phyloP scores from a whole-genome alignment of 768 basidiomycete genomes.

The Lentinula guzmanii region DNA sequence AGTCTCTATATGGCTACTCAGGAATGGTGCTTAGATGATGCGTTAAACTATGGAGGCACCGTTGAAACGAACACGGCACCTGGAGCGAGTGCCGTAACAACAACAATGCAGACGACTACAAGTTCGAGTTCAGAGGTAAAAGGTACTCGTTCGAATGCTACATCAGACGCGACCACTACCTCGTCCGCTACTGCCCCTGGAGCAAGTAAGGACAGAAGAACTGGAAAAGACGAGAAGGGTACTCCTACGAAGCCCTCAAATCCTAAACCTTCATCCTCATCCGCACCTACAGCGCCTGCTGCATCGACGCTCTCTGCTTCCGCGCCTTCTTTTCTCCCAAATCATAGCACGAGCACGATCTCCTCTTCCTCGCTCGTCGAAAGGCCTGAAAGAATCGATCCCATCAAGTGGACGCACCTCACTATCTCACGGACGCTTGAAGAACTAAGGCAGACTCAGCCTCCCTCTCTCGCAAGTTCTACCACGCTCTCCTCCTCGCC shows the following conservation, averaged over 20 bases:
- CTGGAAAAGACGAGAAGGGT: slow-evolving; percentile 62
- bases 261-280: not conserved
- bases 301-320: not conserved
- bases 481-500: no score
- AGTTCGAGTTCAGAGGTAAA: not conserved
- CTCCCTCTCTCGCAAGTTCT: slow-evolving; percentile 18
- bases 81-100: not conserved
- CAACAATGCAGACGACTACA: not conserved
- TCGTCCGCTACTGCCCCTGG: not conserved
- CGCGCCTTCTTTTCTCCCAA: not conserved
- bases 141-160: not conserved
- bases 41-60: not conserved
- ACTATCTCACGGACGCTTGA: slow-evolving; percentile 51
- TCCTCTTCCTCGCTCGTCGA: not conserved
- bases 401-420: slow-evolving; percentile 66
- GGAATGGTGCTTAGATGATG: slow-evolving; percentile 37
- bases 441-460: slow-evolving; percentile 67
- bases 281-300: not conserved
- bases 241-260: not conserved
- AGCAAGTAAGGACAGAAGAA: slow-evolving; percentile 37
- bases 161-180: not conserved
- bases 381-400: not conserved
- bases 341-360: not conserved
- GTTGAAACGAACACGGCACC: not conserved
- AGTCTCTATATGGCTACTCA: slow-evolving; percentile 79